These are phyloP conservation scores for Linnemannia exigua DNA, from an alignment of 192 early-diverging fungal species.

Conservation along the genomic window DNA sequence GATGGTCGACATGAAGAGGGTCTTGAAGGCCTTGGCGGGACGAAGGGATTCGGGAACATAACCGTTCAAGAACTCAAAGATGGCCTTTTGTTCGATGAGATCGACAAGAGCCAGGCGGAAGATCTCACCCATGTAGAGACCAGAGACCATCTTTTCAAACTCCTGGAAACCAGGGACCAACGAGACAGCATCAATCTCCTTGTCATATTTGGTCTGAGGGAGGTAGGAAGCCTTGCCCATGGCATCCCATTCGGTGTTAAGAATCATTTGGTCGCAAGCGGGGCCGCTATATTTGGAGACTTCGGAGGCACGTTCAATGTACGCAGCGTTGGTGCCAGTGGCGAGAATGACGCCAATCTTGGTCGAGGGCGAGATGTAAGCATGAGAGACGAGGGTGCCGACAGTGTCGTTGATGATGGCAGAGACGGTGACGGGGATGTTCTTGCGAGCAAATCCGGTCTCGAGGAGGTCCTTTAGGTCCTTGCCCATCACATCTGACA, in stretches of 20 bases:
- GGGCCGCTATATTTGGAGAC: conserved; percentile 76
- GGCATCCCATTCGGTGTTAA: conserved; percentile 97
- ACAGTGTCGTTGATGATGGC: too few species aligned
- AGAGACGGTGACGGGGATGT: conserved; percentile 84
- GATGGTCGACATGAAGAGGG: conserved; percentile 73
- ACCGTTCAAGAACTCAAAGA: conserved; percentile 81
- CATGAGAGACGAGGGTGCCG: conserved; percentile 91
- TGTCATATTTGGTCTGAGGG: conserved; percentile 90
- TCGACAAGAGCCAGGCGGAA: conserved; percentile 84
- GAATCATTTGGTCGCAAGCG: conserved; percentile 83
- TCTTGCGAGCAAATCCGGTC: conserved; percentile 78
- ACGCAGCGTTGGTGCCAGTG: conserved; percentile 96
- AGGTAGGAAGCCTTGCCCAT: conserved; percentile 80
- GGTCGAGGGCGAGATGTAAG: conserved; percentile 84
- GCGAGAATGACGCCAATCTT: conserved; percentile 91
- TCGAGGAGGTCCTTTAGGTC: conserved; percentile 91
- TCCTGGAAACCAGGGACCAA: conserved; percentile 86
- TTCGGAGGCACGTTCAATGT: conserved; percentile 82
- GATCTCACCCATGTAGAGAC: conserved; percentile 94
- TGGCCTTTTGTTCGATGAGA: conserved; percentile 80
- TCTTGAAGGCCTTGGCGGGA: conserved; percentile 81
- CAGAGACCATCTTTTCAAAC: conserved; percentile 97
- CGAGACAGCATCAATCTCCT: conserved; percentile 81
- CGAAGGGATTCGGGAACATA: conserved; percentile 69
- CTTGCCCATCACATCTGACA: conserved; percentile 78